A percentile compares a stretch with the other conserved stretches of the same genome.
phyloP scores from a whole-genome alignment of 2,329 filamentous ascomycete species.

The Lojkania enalia region DNA sequence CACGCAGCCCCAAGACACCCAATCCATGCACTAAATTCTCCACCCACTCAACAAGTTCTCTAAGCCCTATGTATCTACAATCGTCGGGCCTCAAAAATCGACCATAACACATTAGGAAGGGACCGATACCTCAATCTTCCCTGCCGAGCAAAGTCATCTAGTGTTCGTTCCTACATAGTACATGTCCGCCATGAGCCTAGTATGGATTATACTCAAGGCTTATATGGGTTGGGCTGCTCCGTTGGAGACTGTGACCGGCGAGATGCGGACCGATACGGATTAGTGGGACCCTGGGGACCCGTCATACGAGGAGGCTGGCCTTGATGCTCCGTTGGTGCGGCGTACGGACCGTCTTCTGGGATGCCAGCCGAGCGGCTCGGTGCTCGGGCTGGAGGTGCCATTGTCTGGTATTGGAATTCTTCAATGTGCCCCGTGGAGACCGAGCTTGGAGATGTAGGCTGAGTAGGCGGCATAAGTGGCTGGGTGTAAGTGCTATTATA shows the following conservation, averaged over 20 bases:
- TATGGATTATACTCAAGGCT: background rate
- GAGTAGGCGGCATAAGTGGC: conserved; percentile 21
- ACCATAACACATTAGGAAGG: background rate
- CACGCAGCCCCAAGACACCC: no score
- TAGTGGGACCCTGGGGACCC: background rate
- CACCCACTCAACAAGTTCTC: no score
- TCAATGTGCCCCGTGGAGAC: conserved; percentile 38
- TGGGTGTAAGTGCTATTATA: conserved; percentile 26
- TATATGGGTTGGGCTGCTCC: conserved; percentile 4
- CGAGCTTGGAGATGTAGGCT: conserved; percentile 35
- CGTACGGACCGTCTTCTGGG: conserved; percentile 8
- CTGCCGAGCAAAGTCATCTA: background rate
- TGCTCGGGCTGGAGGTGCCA: conserved; percentile 34
- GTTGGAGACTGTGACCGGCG: background rate
- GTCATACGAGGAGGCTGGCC: conserved; percentile 3
- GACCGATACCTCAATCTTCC: background rate
- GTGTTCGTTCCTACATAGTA: background rate
- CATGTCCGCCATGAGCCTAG: background rate
- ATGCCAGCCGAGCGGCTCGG: conserved; percentile 14
- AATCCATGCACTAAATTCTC: no score
- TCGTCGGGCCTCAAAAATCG: background rate
- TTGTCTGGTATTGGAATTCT: conserved; percentile 39
- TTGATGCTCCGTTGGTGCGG: conserved; percentile 1
- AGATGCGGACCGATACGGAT: conserved; percentile 1
- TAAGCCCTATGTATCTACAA: background rate